Evolutionary conservation across 2,329 filamentous ascomycete species (phyloP).

Genomic region (Phaeosphaeria sp.): DNA sequence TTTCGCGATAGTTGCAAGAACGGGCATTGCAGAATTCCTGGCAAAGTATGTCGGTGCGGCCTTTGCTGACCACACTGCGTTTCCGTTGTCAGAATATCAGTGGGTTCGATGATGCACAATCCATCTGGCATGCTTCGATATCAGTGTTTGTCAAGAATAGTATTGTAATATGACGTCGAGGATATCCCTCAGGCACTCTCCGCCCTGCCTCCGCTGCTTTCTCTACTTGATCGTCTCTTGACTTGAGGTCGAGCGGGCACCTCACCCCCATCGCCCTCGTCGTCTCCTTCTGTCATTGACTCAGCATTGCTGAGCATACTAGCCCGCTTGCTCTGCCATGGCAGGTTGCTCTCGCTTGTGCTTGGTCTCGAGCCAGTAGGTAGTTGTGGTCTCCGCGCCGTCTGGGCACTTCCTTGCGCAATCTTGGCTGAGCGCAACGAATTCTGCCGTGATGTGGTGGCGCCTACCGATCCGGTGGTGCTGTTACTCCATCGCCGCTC

Average conservation of each 20-base stretch:
- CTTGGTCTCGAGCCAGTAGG: constrained; percentile 24
- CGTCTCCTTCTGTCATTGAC: constrained; percentile 21
- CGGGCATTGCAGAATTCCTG: constrained; percentile 37
- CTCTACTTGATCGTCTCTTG: constrained; percentile 14
- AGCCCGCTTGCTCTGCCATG: constrained; percentile 39
- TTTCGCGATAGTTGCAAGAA: constrained; percentile 52
- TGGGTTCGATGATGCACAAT: constrained; percentile 15
- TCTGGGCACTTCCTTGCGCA: constrained; percentile 32
- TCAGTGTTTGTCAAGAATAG: too few species aligned
- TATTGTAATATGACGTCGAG: too few species aligned
- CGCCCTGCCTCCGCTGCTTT: constrained; percentile 17
- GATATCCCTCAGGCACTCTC: constrained; percentile 17
- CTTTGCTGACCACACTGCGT: constrained; percentile 39
- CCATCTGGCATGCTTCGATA: too few species aligned
- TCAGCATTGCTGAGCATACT: constrained; percentile 42
- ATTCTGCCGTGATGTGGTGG: constrained; percentile 15
- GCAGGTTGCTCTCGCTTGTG: constrained; percentile 30
- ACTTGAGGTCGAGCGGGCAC: constrained; percentile 3
- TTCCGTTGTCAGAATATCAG: constrained; percentile 50
- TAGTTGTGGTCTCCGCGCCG: constrained; percentile 30
- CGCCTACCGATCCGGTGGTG: constrained; percentile 36
- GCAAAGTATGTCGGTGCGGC: constrained; percentile 40
- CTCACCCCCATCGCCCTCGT: constrained; percentile 11
- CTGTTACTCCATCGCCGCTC: constrained; percentile 45
- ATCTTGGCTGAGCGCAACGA: constrained; percentile 29